These are phyloP conservation scores for Plasmodium vivax DNA, from an alignment of 169 alveolate species.

Conservation along the genomic window DNA sequence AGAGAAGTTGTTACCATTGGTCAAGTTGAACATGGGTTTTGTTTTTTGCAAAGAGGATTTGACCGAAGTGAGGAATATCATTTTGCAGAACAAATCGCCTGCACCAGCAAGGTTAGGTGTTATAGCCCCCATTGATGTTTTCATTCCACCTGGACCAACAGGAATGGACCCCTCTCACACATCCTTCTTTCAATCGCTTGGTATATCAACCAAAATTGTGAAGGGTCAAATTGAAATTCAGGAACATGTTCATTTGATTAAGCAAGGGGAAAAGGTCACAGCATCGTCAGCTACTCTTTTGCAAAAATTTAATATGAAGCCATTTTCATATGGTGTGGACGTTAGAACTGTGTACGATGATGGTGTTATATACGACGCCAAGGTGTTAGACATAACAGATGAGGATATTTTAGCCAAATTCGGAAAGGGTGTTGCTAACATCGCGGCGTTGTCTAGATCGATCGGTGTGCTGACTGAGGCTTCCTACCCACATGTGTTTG, in stretches of 20 bases:
- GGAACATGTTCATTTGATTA: slow-evolving; percentile 94
- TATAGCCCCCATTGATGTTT: slow-evolving; percentile 96
- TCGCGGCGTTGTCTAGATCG: slow-evolving; percentile 95
- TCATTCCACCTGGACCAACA: slow-evolving; percentile 99
- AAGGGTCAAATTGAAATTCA: slow-evolving; percentile 98
- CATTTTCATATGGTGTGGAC: slow-evolving; percentile 97
- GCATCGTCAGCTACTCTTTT: slow-evolving; percentile 97
- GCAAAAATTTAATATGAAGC: slow-evolving; percentile 96
- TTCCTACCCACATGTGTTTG: slow-evolving; percentile 95
- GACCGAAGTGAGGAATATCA: slow-evolving; percentile 91
- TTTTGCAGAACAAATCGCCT: slow-evolving; percentile 94
- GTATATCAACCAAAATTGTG: slow-evolving; percentile 98
- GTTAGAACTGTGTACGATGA: slow-evolving; percentile 94
- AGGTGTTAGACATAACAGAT: slow-evolving; percentile 95
- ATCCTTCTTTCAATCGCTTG: slow-evolving; percentile 98
- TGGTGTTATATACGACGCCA: slow-evolving; percentile 95
- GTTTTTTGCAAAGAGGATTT: slow-evolving; percentile 97
- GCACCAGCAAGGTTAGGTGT: slow-evolving; percentile 99
- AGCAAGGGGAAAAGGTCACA: slow-evolving; percentile 95
- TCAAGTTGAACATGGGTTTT: slow-evolving; percentile 96
- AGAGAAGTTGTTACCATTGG: slow-evolving; percentile 89
- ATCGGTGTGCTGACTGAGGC: slow-evolving; percentile 95
- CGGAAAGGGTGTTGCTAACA: slow-evolving; percentile 89
- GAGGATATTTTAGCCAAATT: slow-evolving; percentile 92
- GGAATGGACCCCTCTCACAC: slow-evolving; percentile 99